Conservation (phyloP, 192 early-diverging fungal species). For the Chytriomyces hyalinus region DNA sequence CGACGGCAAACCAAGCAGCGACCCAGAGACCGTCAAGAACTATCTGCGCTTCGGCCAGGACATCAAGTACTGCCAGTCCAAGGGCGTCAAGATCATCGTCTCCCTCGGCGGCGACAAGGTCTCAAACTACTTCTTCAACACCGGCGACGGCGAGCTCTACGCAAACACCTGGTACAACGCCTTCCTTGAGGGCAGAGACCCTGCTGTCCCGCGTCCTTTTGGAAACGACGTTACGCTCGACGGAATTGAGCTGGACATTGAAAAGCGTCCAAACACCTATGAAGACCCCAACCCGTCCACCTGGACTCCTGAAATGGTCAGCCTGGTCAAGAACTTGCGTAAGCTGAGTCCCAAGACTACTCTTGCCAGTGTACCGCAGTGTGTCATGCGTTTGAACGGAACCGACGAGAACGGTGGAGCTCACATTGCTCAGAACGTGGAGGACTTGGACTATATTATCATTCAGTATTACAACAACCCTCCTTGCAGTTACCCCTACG, state of each 20-base stretch:
- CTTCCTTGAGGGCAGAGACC: constrained; percentile 21
- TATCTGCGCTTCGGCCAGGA: constrained; percentile 7
- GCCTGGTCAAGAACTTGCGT: background rate
- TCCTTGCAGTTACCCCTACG: constrained; percentile 21
- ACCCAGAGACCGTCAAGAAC: background rate
- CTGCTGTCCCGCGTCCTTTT: constrained; percentile 19
- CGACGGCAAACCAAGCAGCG: background rate
- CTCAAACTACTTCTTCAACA: background rate
- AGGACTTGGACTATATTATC: constrained; percentile 4
- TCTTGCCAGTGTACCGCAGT: constrained; percentile 16
- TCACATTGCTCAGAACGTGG: background rate
- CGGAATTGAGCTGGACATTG: constrained; percentile 29
- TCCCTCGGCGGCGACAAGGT: constrained; percentile 24
- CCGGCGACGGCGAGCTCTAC: constrained; percentile 12
- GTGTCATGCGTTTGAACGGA: constrained; percentile 1
- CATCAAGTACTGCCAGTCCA: constrained; percentile 13
- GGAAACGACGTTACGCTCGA: constrained; percentile 20
- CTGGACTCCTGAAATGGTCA: constrained; percentile 11
- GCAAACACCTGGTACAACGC: constrained; percentile 14
- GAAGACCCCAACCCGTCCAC: constrained; percentile 6
- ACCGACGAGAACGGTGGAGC: constrained; percentile 8
- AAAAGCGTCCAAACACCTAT: background rate
- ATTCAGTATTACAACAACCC: constrained; percentile 26
- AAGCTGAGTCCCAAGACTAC: constrained; percentile 8
- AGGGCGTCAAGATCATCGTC: constrained; percentile 17